Evolutionary conservation across 805 yeast species (phyloP), one percentile per base, ranked within the genome.

Genomic region (Tetrapisispora arboricola): DNA sequence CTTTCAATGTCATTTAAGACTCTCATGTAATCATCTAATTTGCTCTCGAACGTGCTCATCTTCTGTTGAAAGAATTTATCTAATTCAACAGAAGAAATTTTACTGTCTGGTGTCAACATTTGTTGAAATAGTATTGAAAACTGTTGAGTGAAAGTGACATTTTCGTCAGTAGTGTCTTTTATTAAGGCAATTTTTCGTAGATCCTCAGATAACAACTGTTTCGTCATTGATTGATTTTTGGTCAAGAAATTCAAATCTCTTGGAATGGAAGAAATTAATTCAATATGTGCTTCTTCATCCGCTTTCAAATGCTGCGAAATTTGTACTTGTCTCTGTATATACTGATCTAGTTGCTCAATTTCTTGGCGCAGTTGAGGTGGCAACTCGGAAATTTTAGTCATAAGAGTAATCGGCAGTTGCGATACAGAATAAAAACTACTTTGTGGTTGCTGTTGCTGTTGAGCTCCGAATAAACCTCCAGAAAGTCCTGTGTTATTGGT

Each of bases 371-470:
- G 62, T n/a, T 64, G 71, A n/a, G 75, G 80, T 2, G 92, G 88
- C 30, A 84, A 63, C 44, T 82, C 90, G 8, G 77, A 76, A 9
- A 84, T 82, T 38, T 82, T 71, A 0, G 90, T 80, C 78, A 84
- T 75, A 12, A 87, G 77, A 10, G 82, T 80, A 34, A 84, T 65
- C 4, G 71, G 68, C 39, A 65, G 56, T 43, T 66, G 77, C 9
- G 62, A 61, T 20, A 67, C 70, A 32, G 64, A 65, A 34, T 68
- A 69, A 37, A 63, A 64, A 26, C 66, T 70, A 31, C 66, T 69
- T 33, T 57, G 61, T 40, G 50, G 61, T 38, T 47, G 59, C 18
- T 39, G 54, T 39, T 49, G 61, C 31, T 53, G 54, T 39, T 44
- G 57, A 27, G 55, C 32, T 19, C 60, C 64, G 13, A 26, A 45